These are phyloP conservation scores for Dunaliella sp. DNA, from an alignment of 139 green algal species.

Conservation along the genomic window DNA sequence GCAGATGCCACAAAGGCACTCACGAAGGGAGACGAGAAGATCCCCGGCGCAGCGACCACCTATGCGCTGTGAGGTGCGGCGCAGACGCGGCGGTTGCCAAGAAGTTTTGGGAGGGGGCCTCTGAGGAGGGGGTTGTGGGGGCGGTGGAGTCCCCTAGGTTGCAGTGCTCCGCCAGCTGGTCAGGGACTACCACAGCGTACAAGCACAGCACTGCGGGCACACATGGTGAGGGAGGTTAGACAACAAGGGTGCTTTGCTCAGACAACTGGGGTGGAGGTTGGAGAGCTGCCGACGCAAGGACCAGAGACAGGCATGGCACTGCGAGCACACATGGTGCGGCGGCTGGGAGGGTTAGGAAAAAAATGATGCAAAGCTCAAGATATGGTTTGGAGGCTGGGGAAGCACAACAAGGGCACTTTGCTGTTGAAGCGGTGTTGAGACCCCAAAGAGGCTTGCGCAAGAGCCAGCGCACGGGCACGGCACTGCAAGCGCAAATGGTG, in stretches of 20 bases:
- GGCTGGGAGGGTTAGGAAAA: too few species aligned
- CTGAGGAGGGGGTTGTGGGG: neutral
- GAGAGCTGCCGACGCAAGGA: too few species aligned
- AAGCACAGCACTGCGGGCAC: conserved; percentile 11
- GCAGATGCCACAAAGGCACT: neutral
- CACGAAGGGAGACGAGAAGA: neutral
- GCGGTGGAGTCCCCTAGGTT: neutral
- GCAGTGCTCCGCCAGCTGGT: conserved; percentile 6
- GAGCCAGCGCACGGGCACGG: too few species aligned
- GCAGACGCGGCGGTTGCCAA: neutral
- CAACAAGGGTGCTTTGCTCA: too few species aligned
- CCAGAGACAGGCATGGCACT: neutral
- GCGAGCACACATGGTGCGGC: neutral
- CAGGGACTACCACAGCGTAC: conserved; percentile 11
- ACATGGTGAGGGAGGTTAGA: too few species aligned
- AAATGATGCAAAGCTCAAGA: neutral
- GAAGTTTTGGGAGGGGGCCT: neutral
- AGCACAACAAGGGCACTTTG: too few species aligned
- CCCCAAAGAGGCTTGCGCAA: too few species aligned
- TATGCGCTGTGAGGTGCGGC: neutral
- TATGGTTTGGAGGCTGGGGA: neutral
- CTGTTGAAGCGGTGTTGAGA: too few species aligned
- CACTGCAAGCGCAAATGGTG: too few species aligned
- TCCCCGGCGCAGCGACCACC: too few species aligned
- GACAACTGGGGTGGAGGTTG: too few species aligned